These are phyloP conservation scores for Xylona heveae DNA, from an alignment of 495 filamentous ascomycete genomes.

Conservation along the genomic window DNA sequence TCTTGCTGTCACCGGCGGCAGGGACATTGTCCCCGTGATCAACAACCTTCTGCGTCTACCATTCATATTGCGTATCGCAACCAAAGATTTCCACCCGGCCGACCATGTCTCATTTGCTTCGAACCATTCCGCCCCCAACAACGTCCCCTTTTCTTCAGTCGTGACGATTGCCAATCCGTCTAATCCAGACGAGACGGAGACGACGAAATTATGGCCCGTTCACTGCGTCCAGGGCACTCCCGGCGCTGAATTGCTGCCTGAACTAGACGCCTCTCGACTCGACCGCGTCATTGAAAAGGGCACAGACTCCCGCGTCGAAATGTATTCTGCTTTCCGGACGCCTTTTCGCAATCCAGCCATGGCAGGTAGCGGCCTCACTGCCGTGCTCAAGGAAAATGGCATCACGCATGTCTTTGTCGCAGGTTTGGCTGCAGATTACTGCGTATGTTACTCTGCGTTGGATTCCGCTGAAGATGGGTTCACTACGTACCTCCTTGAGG, in stretches of 20 bases:
- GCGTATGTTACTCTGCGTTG: conserved; percentile 60
- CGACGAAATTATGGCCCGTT: conserved; percentile 62
- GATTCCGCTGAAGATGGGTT: conserved; percentile 65
- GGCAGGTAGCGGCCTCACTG: conserved; percentile 29
- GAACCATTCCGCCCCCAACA: conserved; percentile 47
- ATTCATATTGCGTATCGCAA: conserved; percentile 56
- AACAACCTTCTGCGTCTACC: conserved; percentile 56
- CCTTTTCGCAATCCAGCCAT: conserved; percentile 37
- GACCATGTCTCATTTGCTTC: conserved; percentile 78
- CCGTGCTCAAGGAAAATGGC: conserved; percentile 27
- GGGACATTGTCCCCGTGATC: conserved; percentile 42
- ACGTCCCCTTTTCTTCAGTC: conserved; percentile 41
- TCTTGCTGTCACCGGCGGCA: conserved; percentile 54
- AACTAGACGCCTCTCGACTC: conserved; percentile 38
- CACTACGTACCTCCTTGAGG: conserved; percentile 50
- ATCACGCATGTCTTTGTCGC: conserved; percentile 64
- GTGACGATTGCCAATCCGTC: conserved; percentile 41
- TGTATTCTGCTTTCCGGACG: conserved; percentile 78
- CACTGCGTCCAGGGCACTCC: conserved; percentile 64
- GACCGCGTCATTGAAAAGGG: conserved; percentile 62
- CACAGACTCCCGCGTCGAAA: conserved; percentile 48
- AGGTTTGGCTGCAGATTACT: conserved; percentile 76
- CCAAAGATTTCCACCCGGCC: conserved; percentile 72
- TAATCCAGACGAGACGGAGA: conserved; percentile 38
- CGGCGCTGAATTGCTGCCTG: conserved; percentile 55